Base-by-base conservation (phyloP, 441 rosid species). In the Lepidium campestre region DNA sequence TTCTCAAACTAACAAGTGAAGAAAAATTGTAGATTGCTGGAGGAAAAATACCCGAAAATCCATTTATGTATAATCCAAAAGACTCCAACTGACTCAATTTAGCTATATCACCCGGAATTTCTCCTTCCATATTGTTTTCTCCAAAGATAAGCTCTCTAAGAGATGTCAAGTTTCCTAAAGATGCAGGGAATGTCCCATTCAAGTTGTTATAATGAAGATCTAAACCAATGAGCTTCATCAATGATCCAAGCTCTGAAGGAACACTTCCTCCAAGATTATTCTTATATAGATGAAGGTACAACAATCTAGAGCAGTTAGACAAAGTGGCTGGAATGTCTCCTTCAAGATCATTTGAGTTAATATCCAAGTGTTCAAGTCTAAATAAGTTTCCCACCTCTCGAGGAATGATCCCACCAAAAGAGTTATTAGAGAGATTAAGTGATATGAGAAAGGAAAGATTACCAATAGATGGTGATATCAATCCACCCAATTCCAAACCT, bases 351-450 rank as follows among this genome's bases (percentile, higher is more conserved):
- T 53, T 53, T 0, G 0, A 29, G 4, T 3, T 2, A 39, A 52
- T 4, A 15, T 10, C 1, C 40, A 53, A 31, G 2, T 17, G 0
- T 15, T 32, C 9, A 10, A 53, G 57, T 53, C 57, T 53, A 31
- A 53, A 53, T 23, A 53, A 53, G 14, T 31, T 53, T 53, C 57
- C 57, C 40, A 53, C 4, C 4, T 53, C 57, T 31, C 10, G 40
- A 53, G 57, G 57, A 19, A 53, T 53, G 11, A n/a, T 53, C 5
- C 57, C 57, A 52, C 57, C 57, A 29, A 52, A 52, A 52, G 57
- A 53, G 57, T 53, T 53, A 10, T 31, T 4, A 0, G 15, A 11
- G 15, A 34, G 59, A 54, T 34, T 6, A 10, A 54, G 59, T 10
- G 15, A 17, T 17, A 11, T 18, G 41, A 54, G 59, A 34, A 54